These are phyloP conservation scores for Solanum virginianum DNA, from an alignment of 257 asterid genomes.

Conservation along the genomic window DNA sequence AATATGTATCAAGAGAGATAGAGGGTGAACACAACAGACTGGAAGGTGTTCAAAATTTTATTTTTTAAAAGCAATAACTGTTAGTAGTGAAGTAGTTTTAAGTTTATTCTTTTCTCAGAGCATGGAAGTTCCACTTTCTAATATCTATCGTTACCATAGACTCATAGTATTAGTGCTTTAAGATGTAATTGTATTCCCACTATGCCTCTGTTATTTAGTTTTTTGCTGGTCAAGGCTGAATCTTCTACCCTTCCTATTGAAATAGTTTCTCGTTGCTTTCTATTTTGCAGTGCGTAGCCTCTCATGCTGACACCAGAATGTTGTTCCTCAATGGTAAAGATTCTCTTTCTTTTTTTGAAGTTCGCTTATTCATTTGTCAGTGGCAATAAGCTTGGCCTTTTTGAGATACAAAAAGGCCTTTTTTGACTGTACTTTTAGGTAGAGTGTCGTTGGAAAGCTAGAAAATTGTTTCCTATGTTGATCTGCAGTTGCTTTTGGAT, in stretches of 20 bases:
- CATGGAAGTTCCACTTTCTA: not conserved
- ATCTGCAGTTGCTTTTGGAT: not conserved
- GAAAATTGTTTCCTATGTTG: not conserved
- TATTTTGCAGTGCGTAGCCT: constrained; percentile 27
- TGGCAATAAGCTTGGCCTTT: not conserved
- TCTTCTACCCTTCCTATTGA: not conserved
- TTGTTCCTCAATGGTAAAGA: constrained; percentile 14
- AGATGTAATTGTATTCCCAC: not conserved
- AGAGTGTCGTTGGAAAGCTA: not conserved
- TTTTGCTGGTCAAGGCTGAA: not conserved
- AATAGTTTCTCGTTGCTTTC: not conserved
- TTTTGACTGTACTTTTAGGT: not conserved
- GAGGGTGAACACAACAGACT: not conserved
- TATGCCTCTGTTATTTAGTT: not conserved
- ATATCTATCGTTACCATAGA: not conserved
- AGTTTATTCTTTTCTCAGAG: not conserved
- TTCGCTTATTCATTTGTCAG: not conserved
- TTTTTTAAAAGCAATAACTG: not conserved
- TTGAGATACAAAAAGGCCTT: not conserved
- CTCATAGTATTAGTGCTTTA: not conserved
- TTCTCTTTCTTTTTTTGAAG: not conserved
- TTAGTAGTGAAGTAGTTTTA: not conserved
- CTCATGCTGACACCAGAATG: constrained; percentile 20
- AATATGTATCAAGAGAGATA: not conserved
- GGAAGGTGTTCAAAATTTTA: not conserved